Evolutionary conservation across 202 grass and related monocot genomes (phyloP), one percentile per base, ranked within the genome.

Genomic region (Eragrostis tef): DNA sequence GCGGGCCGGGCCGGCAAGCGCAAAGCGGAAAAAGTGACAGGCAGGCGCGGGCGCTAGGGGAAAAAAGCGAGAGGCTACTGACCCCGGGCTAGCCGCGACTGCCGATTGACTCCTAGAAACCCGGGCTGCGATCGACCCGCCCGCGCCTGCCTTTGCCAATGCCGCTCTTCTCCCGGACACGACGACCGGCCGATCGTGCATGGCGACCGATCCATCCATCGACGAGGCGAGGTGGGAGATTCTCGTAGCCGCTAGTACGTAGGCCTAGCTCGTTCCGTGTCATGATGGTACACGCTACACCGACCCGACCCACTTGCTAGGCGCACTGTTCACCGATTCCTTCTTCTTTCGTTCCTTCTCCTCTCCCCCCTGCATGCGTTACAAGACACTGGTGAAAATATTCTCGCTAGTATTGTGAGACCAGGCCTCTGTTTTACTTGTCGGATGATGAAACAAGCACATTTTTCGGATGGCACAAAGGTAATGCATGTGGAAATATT

Each of bases 101-200:
- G 84, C 60, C 66, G 50, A 68, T 84, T 83, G 88, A 89, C 83
- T 90, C 84, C 83, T 90, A 79, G 88, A 83, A 90, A 90, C 84
- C 79, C 88, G 88, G 88, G 79, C 79, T 89, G 22, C 70, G 4
- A 61, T 61, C 58, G 22, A 20, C 75, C 67, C 45, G 17, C 5
- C 68, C 58, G 20, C 53, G 70, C 51, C 44, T 44, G 50, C 72
- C 26, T 46, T 75, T 31, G n/a, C n/a, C n/a, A n/a, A n/a, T 86
- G 88, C 84, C 73, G 27, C 88, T 62, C 84, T 79, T 90, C 74
- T 70, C 62, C 79, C 74, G 62, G 84, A 75, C 88, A 90, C 7
- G 62, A 43, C 67, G 34, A 79, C 84, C 74, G 34, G 75, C 84
- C 74, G 79, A 64, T 75, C 79, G 36, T 80, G 69, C 51, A 45